Base-by-base conservation (phyloP, 2,329 filamentous ascomycete genomes). In the Botryotinia calthae region DNA sequence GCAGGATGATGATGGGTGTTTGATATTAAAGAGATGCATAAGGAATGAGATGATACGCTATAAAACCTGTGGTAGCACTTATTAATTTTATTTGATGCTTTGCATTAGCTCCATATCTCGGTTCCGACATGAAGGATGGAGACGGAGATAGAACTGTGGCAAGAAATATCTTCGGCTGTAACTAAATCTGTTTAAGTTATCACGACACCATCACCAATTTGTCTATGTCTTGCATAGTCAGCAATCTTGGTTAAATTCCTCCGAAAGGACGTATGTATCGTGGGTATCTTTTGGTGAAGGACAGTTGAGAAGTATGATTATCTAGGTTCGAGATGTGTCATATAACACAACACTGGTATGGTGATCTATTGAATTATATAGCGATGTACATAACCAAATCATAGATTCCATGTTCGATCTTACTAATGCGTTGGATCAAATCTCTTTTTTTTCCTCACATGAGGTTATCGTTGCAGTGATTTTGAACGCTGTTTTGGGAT, bases 231-330 rank as follows among this genome's bases (percentile, higher is more conserved):
- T n/a, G 65, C 48, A 68, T 42, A 37, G 48, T 42, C 56, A 22
- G 48, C 18, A 72, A 72, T 72, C 62, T 72, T 59, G 70, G 63
- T 58, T 72, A 59, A 67, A 72, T 59, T 59, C 18, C 70, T 72
- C 62, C 70, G 70, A 67, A 37, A 56, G 56, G 22, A 10, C 22
- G 18, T 44, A 42, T n/a, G 65, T 68, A 68, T 67, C 65, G 25
- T 68, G 48, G n/a, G 65, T 56, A 56, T 42, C 65, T 44, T 31
- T 67, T 28, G 48, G 22, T 68, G 31, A 16, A 18, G 64, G 25
- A 67, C 16, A 67, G 16, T 56, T 54, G 51, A 42, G 18, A 68
- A n/a, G 37, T 44, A 68, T 42, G n/a, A 10, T 56, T 68, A 56
- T 68, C 65, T 56, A 42, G 65, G 65, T 44, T 68, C 40, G 34